Conservation (phyloP, 2,329 filamentous ascomycete species). For the Colletotrichum viniferum region DNA sequence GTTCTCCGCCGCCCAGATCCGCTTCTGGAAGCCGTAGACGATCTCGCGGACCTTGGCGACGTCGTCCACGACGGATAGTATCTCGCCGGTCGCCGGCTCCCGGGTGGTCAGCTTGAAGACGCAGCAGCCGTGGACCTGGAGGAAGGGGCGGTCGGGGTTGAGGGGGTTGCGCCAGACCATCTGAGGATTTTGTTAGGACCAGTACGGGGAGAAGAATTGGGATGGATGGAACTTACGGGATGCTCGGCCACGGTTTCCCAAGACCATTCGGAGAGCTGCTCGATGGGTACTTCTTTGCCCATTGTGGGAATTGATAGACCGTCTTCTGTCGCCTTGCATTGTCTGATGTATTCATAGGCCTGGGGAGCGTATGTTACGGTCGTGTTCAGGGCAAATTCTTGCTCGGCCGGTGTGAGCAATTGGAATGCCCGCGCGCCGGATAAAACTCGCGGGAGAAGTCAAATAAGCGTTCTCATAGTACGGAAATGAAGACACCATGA, state of each 20-base stretch:
- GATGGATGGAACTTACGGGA: background rate
- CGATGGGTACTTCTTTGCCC: background rate
- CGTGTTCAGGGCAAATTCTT: background rate
- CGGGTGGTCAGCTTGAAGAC: background rate
- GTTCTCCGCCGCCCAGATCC: conserved; percentile 28
- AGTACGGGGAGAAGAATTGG: background rate
- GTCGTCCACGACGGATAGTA: background rate
- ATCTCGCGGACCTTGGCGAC: conserved; percentile 23
- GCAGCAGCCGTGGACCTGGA: background rate
- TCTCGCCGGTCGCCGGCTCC: background rate
- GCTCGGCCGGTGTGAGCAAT: background rate
- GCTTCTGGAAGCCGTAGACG: conserved; percentile 29
- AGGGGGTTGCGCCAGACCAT: background rate
- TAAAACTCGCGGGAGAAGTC: background rate
- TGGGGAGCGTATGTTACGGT: background rate
- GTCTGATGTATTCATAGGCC: background rate
- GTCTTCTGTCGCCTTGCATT: background rate
- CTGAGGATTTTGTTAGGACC: background rate
- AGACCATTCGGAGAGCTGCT: background rate
- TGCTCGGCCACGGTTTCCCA: background rate
- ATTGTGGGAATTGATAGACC: background rate
- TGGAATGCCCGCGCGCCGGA: background rate
- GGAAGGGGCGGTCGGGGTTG: background rate
- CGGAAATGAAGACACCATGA: background rate
- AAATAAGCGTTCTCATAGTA: background rate